phyloP scores from a whole-genome alignment of 345 rosid genomes.

The Eucalyptus grandis region DNA sequence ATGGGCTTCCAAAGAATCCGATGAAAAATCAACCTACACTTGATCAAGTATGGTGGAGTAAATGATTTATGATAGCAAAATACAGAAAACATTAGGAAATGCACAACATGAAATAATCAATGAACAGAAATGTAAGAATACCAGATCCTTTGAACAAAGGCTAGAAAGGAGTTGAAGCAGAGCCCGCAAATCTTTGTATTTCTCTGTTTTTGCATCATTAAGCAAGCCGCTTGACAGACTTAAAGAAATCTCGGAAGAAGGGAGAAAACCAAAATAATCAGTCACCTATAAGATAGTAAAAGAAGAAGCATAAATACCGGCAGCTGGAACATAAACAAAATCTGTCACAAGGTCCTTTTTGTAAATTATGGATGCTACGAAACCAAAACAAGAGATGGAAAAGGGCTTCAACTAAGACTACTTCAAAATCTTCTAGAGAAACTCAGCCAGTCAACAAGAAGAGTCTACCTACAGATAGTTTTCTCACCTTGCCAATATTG shows the following conservation, averaged over 20 bases:
- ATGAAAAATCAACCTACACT: constrained; percentile 71
- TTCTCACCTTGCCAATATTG: constrained; percentile 89
- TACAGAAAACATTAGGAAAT: not conserved
- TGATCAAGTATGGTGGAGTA: constrained; percentile 3
- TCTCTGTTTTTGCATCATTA: constrained; percentile 73
- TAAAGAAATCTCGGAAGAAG: constrained; percentile 47
- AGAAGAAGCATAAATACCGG: not conserved
- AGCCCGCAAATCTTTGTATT: constrained; percentile 86
- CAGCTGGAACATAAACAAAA: not conserved
- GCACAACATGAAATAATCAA: not conserved
- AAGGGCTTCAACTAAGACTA: not conserved
- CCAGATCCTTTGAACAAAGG: constrained; percentile 95
- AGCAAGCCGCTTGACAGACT: constrained; percentile 70
- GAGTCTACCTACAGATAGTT: not conserved
- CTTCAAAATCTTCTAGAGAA: not conserved
- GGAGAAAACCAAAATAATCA: not conserved
- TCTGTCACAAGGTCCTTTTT: not conserved
- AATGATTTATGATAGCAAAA: not conserved
- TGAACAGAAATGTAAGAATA: not conserved
- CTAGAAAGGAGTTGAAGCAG: constrained; percentile 93
- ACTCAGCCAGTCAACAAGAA: not conserved
- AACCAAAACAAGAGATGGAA: not conserved
- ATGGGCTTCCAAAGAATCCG: constrained; percentile 59
- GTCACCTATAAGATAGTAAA: not conserved
- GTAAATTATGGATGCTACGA: not conserved